Evolutionary conservation across 1,284 basidiomycete species (phyloP).

Genomic region (Melampsora larici-populina): DNA sequence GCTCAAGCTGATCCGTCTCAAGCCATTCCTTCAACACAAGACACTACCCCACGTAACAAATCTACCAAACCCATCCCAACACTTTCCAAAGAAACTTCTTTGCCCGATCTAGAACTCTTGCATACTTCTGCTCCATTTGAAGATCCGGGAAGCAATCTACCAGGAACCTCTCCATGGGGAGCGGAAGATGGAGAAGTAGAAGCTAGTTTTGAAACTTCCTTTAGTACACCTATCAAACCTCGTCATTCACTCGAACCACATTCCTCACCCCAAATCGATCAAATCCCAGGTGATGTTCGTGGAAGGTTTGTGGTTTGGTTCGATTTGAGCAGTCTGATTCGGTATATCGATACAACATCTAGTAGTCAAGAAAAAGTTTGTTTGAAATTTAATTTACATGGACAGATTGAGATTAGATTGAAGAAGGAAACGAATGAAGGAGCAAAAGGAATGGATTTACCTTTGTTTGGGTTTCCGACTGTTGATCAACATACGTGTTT

Average conservation of each 20-base stretch:
- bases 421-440: background rate
- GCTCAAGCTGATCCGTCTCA: background rate
- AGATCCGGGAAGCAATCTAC: background rate
- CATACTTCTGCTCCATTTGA: conserved; percentile 37
- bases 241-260: background rate
- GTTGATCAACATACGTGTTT: conserved; percentile 22
- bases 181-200: conserved; percentile 16
- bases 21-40: background rate
- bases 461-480: conserved; percentile 27
- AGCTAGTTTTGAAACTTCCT: background rate
- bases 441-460: conserved; percentile 10
- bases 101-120: conserved; percentile 23
- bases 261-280: background rate
- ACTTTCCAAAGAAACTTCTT: background rate
- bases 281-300: conserved; percentile 1
- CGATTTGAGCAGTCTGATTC: conserved; percentile 20
- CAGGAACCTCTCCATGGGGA: background rate
- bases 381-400: conserved; percentile 25
- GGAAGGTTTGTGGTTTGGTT: conserved; percentile 25
- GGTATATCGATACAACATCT: background rate
- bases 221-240: too few relatives aligned
- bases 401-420: conserved; percentile 16
- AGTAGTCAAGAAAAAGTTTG: background rate
- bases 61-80: background rate
- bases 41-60: background rate